Evolutionary conservation across 192 early-diverging fungal genomes (phyloP).

Genomic region (Gonapodya sp.): DNA sequence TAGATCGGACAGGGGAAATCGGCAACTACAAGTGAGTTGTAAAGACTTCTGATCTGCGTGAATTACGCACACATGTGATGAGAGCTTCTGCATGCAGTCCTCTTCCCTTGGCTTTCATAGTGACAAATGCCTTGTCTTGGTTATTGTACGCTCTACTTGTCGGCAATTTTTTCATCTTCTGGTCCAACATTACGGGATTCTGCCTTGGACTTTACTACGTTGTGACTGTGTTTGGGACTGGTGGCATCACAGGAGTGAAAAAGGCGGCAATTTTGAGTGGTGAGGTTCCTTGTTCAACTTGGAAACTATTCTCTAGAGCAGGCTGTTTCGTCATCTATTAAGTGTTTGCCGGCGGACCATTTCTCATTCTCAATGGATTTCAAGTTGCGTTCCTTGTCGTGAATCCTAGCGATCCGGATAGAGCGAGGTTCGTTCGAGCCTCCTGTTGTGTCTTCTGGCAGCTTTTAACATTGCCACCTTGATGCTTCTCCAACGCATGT

Average conservation of each 20-base stretch:
- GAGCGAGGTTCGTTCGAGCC: neutral
- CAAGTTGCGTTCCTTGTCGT: neutral
- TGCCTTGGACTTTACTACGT: constrained; percentile 14
- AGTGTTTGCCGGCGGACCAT: neutral
- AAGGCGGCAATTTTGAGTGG: too few species aligned
- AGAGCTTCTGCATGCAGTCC: neutral
- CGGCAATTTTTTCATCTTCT: constrained; percentile 10
- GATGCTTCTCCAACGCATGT: too few species aligned
- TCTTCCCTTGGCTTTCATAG: neutral
- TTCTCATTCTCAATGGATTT: neutral
- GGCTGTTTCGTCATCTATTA: too few species aligned
- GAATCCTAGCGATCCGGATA: neutral
- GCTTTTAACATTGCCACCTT: too few species aligned
- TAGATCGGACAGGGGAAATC: neutral
- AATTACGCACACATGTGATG: too few species aligned
- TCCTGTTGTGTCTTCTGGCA: neutral
- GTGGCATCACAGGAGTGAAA: too few species aligned
- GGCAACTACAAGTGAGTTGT: neutral
- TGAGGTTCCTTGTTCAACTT: too few species aligned
- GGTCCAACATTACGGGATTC: constrained; percentile 8
- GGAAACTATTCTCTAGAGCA: too few species aligned
- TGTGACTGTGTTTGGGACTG: neutral
- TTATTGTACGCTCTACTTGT: constrained; percentile 9
- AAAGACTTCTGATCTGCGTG: too few species aligned
- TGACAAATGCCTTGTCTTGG: constrained; percentile 9